These are phyloP conservation scores for Medicago truncatula DNA, from an alignment of 306 rosid species.

Conservation along the genomic window MtrunA17r5.0-ANR NC_053046.1:14588501-14589000, in stretches of 20 bases:
- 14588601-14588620: slow-evolving; percentile 90
- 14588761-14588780: slow-evolving; percentile 92
- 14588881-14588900: neutral
- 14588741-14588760: slow-evolving; percentile 92
- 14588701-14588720: slow-evolving; percentile 88
- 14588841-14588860: slow-evolving; percentile 84
- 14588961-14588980: no score
- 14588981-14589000: no score
- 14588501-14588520: slow-evolving; percentile 96
- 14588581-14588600: slow-evolving; percentile 95
- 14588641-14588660: slow-evolving; percentile 99
- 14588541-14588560: slow-evolving; percentile 95
- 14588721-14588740: slow-evolving; percentile 85
- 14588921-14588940: no score
- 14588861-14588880: slow-evolving; percentile 20
- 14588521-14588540: slow-evolving; percentile 94
- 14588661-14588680: slow-evolving; percentile 96
- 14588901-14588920: neutral
- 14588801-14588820: slow-evolving; percentile 90
- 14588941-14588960: no score
- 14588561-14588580: slow-evolving; percentile 94
- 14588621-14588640: slow-evolving; percentile 96
- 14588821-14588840: slow-evolving; percentile 94
- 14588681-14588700: slow-evolving; percentile 92
- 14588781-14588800: slow-evolving; percentile 94